Conservation (phyloP, 352 stramenopile genomes). For the Globisporangium mamillatum region DNA sequence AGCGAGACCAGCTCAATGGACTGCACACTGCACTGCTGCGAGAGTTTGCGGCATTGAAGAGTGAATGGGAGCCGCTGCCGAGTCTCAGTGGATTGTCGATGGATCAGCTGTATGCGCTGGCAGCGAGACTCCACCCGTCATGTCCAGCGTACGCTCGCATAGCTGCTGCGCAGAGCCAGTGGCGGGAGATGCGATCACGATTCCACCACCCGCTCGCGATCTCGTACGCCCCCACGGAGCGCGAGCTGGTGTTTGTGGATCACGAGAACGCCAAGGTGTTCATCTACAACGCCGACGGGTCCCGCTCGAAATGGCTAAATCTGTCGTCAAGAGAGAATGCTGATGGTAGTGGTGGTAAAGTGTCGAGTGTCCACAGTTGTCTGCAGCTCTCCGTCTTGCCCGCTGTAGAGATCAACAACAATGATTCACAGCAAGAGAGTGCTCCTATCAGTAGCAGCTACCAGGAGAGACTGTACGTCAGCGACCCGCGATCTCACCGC, state of each 20-base stretch:
- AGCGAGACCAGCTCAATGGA: constrained; percentile 31
- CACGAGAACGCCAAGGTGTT: constrained; percentile 47
- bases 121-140: constrained; percentile 41
- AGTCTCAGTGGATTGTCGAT: constrained; percentile 29
- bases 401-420: neutral
- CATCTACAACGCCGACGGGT: constrained; percentile 53
- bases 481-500: constrained; percentile 52
- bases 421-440: neutral
- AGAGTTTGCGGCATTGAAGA: constrained; percentile 28
- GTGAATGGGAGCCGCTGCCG: constrained; percentile 12
- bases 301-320: constrained; percentile 35
- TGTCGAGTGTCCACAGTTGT: constrained; percentile 32
- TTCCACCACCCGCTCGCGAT: constrained; percentile 52
- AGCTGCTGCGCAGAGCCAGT: constrained; percentile 26
- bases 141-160: constrained; percentile 34
- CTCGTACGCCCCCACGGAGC: constrained; percentile 27
- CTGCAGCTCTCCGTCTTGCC: constrained; percentile 20
- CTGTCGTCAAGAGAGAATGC: constrained; percentile 17
- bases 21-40: constrained; percentile 27
- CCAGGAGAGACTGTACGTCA: constrained; percentile 36
- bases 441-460: neutral
- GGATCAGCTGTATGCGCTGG: constrained; percentile 31
- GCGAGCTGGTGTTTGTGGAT: constrained; percentile 47
- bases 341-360: constrained; percentile 10
- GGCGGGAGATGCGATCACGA: constrained; percentile 24